Conservation (phyloP, 345 rosid genomes). For the Capsella bursapastoris region DNA sequence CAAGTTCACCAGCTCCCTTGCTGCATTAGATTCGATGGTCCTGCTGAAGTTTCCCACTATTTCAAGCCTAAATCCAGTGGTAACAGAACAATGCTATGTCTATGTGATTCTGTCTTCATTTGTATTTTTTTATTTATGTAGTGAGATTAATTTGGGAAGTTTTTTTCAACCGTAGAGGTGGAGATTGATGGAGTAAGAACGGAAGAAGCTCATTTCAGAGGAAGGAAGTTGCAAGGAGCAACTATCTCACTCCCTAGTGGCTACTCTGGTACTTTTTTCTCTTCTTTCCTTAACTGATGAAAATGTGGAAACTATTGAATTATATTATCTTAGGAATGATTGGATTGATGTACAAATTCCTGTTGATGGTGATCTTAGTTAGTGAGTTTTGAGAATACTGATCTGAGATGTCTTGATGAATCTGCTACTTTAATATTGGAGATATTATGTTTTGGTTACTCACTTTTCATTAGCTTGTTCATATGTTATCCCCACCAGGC, state of each 20-base stretch:
- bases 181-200: conserved; percentile 65
- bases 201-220: conserved; percentile 87
- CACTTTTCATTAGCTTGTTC: not conserved
- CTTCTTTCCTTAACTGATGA: not conserved
- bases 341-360: not conserved
- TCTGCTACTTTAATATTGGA: not conserved
- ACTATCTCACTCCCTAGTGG: conserved; percentile 66
- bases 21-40: conserved; percentile 75
- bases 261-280: conserved; percentile 61
- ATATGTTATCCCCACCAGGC: conserved; percentile 52
- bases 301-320: conserved; percentile 4
- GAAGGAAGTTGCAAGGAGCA: conserved; percentile 79
- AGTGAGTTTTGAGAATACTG: not conserved
- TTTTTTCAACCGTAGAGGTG: conserved; percentile 44
- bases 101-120: conserved; percentile 13
- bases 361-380: not conserved
- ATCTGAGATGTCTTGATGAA: not conserved
- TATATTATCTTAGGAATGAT: not conserved
- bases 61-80: conserved; percentile 78
- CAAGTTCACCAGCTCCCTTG: conserved; percentile 85
- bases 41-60: conserved; percentile 71
- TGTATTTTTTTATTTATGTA: not conserved
- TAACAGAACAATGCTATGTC: conserved; percentile 15
- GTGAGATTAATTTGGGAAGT: not conserved
- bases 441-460: conserved; percentile 12